Base-by-base conservation (phyloP, 768 basidiomycete species). In the Pleurotus salmoneostramineus region DNA sequence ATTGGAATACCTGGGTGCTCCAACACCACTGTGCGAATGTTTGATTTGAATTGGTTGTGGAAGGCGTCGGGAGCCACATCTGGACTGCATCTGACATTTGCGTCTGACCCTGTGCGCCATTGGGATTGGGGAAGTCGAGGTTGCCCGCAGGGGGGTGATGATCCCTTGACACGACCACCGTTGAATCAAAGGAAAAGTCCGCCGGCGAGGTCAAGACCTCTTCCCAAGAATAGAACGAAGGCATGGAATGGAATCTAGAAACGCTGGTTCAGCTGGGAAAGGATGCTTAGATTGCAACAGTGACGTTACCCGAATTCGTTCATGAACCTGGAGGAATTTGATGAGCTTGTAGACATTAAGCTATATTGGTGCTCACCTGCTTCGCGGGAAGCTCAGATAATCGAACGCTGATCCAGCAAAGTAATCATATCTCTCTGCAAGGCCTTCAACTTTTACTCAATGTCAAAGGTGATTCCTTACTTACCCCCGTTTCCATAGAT, bases 1-100 rank as follows among this genome's bases (percentile, higher is more conserved):
- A 71, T 61, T 84, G 83, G 77, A 84, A 84, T 15, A 84, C 61
- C 61, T 84, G 83, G 3, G 83, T 84, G 66, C 80, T 82, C 72
- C 76, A 85, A 67, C 81, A 83, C 83, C 83, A 84, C 63, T 84
- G 82, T 0, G 83, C 79, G 65, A 85, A 84, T 0, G 83, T 84
- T 62, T 82, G 77, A 58, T 85, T 83, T 15, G 75, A 57, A 62
- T 82, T 72, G 14, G 74, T 59, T 1, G 78, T 81, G 11, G 66
- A 67, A 2, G 83, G 83, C 0, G 76, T 79, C 1, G 83, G 82
- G 11, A 84, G 75, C 81, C 82, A 84, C n/a, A 72, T 61, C 58
- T 81, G 73, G 42, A 83, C 83, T 2, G 75, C 81, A 14, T 63
- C 59, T 0, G 77, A 73, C 82, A 84, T 80, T 61, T 85, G 75